A percentile compares a stretch with the other conserved stretches of the same genome.
phyloP scores from a whole-genome alignment of 495 filamentous ascomycete genomes.

The Schizothecium vesticola region DNA sequence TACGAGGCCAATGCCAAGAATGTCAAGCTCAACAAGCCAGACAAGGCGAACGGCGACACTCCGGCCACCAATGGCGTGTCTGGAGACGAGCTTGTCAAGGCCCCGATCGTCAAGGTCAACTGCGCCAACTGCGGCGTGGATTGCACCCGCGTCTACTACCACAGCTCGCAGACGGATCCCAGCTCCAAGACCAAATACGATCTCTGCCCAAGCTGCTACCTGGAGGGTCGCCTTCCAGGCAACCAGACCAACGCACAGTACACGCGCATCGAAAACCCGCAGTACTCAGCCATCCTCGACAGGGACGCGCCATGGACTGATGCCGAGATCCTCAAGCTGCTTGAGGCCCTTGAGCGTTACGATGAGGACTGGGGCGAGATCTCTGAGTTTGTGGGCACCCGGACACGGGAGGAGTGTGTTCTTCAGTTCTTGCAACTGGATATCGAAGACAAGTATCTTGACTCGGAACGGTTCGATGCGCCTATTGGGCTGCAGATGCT shows the following conservation, averaged over 20 bases:
- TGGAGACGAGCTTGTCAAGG: conserved; percentile 53
- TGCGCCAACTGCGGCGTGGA: conserved; percentile 91
- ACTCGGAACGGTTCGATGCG: conserved; percentile 59
- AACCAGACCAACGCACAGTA: conserved; percentile 70
- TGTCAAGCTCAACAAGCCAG: conserved; percentile 55
- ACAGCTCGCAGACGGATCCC: conserved; percentile 60
- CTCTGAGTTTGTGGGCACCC: conserved; percentile 80
- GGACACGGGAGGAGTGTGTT: conserved; percentile 94
- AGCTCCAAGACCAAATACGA: conserved; percentile 67
- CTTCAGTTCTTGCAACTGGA: conserved; percentile 89
- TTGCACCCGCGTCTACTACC: conserved; percentile 87
- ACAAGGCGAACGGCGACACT: conserved; percentile 68
- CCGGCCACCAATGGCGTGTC: conserved; percentile 53
- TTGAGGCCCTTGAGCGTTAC: conserved; percentile 85
- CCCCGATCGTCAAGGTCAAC: conserved; percentile 52
- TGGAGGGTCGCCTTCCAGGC: conserved; percentile 70
- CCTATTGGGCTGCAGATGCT: conserved; percentile 57
- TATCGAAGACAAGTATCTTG: conserved; percentile 84
- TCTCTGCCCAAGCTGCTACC: conserved; percentile 82
- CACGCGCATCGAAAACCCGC: conserved; percentile 80
- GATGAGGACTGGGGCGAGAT: conserved; percentile 95
- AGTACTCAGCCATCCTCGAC: conserved; percentile 66
- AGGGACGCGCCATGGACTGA: conserved; percentile 86
- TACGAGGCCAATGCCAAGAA: conserved; percentile 92
- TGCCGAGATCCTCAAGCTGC: conserved; percentile 72